phyloP scores from a whole-genome alignment of 306 rosid genomes.

The Styphnolobium japonicum region DNA sequence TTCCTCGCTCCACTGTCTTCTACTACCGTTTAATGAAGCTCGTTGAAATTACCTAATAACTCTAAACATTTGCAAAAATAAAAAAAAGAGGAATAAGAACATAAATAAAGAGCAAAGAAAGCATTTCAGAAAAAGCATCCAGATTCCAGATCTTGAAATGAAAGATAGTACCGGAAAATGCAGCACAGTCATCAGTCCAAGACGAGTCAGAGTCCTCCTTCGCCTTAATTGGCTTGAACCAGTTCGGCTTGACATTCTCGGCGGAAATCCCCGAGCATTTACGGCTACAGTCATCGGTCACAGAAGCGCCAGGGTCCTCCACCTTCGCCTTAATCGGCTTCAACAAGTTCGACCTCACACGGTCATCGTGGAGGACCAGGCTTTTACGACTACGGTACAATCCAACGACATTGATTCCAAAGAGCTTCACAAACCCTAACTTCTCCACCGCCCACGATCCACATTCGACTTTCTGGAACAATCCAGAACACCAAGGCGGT shows the following conservation, averaged over 20 bases:
- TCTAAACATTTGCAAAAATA: not conserved
- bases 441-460: slow-evolving; percentile 24
- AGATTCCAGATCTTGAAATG: slow-evolving; percentile 27
- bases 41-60: not conserved
- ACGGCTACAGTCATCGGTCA: not conserved
- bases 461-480: slow-evolving; percentile 31
- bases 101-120: not conserved
- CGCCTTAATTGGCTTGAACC: slow-evolving; percentile 41
- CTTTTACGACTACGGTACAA: slow-evolving; percentile 28
- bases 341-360: slow-evolving; percentile 30
- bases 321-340: slow-evolving; percentile 45
- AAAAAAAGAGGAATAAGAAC: not conserved
- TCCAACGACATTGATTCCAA: slow-evolving; percentile 43
- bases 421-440: slow-evolving; percentile 35
- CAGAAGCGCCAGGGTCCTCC: slow-evolving; percentile 4
- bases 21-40: slow-evolving; percentile 9
- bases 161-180: slow-evolving; percentile 47
- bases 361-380: slow-evolving; percentile 9
- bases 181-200: slow-evolving; percentile 3
- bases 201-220: slow-evolving; percentile 28
- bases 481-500: slow-evolving; percentile 20
- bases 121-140: slow-evolving; percentile 7
- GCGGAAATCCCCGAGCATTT: slow-evolving; percentile 13
- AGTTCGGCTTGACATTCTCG: slow-evolving; percentile 15
- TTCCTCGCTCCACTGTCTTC: not conserved